Base-by-base conservation (phyloP, 805 yeast species). In the Yamadazyma tumulicola region DNA sequence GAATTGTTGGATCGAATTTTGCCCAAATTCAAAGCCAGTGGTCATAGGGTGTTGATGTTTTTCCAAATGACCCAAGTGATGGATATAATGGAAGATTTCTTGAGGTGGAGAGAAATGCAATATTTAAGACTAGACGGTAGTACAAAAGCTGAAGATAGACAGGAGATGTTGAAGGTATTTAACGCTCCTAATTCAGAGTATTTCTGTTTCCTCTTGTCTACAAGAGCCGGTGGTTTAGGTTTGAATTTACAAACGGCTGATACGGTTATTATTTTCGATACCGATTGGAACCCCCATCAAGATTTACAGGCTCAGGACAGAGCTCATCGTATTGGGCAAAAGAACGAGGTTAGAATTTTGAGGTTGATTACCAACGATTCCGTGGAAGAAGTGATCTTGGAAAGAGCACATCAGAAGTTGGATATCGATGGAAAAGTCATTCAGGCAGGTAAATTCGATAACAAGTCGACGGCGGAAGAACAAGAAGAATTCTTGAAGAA, bases 221-320 rank as follows among this genome's bases (percentile, higher is more conserved):
- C 94, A 0, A 79, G 94, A 69, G 94, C 94, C 34, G 94, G 94
- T 72, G 94, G 94, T 45, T 74, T 85, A 49, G 94, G 94, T 53
- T 71, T 85, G 51, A 85, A 85, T 58, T 75, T 85, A 56, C 94
- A 85, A 64, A 83, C 89, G 17, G 94, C 94, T 3, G 94, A 85
- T 55, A 85, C 94, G 0, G 94, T 85, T 39, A 78, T 85, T 43
- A 85, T 85, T 43, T 85, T 84, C 55, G 94, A 85, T 57, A 82
- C 91, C 11, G 94, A 85, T 64, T 85, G 94, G 94, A 85, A 85
- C 54, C 94, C 94, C 6, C 94, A 85, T 63, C 94, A 85, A 59
- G 94, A 85, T 77, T 74, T 85, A 52, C 94, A 85, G 57, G 94
- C 93, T 1, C 94, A 85, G 60, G 94, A 85, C 60, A 73, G 94